These are phyloP conservation scores for Cicer arietinum DNA, from an alignment of 306 rosid species.

Conservation along the genomic window DNA sequence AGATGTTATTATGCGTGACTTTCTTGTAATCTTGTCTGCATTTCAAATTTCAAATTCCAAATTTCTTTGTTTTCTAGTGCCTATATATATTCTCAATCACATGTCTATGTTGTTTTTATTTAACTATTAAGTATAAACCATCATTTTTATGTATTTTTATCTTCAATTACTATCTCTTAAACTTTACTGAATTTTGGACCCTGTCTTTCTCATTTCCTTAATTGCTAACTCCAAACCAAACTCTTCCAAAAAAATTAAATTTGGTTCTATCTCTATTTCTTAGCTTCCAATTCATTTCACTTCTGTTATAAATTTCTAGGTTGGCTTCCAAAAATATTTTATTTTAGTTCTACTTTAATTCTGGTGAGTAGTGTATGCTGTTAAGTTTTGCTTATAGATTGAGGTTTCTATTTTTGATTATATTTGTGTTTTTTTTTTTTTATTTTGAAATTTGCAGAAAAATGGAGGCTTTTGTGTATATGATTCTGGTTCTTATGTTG, in stretches of 20 bases:
- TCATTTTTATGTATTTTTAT: not conserved
- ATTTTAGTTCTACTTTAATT: not conserved
- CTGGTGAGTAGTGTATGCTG: not conserved
- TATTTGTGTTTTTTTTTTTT: not conserved
- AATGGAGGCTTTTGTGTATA: conserved; percentile 51
- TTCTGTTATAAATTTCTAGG: not conserved
- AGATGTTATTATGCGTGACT: not conserved
- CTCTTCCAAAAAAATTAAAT: too few species aligned
- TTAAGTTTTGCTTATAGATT: conserved; percentile 20
- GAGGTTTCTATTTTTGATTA: not conserved
- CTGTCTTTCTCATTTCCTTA: not conserved
- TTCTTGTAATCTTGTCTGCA: not conserved
- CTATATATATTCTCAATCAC: not conserved
- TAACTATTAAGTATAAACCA: not conserved
- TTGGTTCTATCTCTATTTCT: not conserved
- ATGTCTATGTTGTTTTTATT: conserved; percentile 1
- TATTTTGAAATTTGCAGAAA: conserved; percentile 29
- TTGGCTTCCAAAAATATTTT: not conserved
- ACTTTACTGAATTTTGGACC: too few species aligned
- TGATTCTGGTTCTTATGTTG: conserved; percentile 41
- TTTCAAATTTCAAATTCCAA: not conserved
- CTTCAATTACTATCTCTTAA: too few species aligned
- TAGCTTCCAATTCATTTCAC: not conserved
- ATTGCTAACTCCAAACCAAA: not conserved
- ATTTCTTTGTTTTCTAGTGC: not conserved